A percentile compares a stretch with the other conserved stretches of the same genome.
Conservation (phyloP, 2,329 filamentous ascomycete species). For the Graphilbum sp. region DNA sequence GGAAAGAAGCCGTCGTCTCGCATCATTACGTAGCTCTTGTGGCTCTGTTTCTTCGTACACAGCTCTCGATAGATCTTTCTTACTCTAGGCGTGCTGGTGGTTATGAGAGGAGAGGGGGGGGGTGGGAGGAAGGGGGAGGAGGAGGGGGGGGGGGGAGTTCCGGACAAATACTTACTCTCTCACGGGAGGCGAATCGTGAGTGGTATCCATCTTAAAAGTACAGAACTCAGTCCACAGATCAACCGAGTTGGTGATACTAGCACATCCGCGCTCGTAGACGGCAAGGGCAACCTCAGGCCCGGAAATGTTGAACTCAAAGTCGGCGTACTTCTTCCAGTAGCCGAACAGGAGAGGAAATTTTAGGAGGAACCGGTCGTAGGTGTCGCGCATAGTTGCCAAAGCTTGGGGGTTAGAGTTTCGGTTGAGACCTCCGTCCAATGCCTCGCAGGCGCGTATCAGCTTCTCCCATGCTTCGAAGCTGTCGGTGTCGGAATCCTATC, state of each 20-base stretch:
- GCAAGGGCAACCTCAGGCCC: conserved; percentile 95
- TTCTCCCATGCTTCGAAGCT: conserved; percentile 94
- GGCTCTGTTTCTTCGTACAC: neutral
- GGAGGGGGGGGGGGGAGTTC: neutral
- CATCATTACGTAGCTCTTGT: too few species aligned
- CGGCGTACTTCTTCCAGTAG: conserved; percentile 99
- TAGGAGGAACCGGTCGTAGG: conserved; percentile 82
- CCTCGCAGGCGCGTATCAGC: conserved; percentile 66
- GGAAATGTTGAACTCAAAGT: conserved; percentile 90
- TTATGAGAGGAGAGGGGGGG: conserved; percentile 38
- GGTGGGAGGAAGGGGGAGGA: neutral
- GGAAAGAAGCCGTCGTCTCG: neutral
- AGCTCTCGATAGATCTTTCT: neutral
- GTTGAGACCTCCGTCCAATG: conserved; percentile 81
- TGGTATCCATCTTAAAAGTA: conserved; percentile 93
- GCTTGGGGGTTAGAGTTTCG: conserved; percentile 93
- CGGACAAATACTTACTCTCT: conserved; percentile 78
- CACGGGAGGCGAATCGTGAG: conserved; percentile 84
- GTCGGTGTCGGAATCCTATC: conserved; percentile 55
- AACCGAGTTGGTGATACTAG: conserved; percentile 82
- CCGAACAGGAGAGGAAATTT: conserved; percentile 94
- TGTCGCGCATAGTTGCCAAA: conserved; percentile 69
- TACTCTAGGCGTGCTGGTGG: neutral
- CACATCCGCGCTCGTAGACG: conserved; percentile 91
- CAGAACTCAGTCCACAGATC: conserved; percentile 97